These are phyloP conservation scores for Acer campestre DNA, from an alignment of 345 rosid genomes.

Conservation along the genomic window DNA sequence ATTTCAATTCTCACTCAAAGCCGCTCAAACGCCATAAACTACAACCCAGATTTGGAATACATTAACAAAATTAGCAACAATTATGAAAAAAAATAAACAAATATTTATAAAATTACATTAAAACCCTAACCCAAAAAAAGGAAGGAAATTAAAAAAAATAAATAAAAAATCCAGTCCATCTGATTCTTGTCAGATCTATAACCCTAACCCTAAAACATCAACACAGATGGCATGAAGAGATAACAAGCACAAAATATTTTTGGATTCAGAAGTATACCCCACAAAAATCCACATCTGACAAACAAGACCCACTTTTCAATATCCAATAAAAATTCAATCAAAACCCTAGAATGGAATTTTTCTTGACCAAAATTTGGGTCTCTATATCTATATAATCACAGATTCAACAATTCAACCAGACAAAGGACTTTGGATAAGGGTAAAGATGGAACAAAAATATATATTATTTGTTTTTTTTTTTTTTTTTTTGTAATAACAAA, in stretches of 20 bases:
- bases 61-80: constrained; percentile 13
- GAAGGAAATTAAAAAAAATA: neutral
- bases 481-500: neutral
- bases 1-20: constrained; percentile 33
- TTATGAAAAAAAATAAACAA: constrained; percentile 3
- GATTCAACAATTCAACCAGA: constrained; percentile 12
- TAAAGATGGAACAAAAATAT: constrained; percentile 32
- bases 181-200: constrained; percentile 46
- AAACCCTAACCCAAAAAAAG: constrained; percentile 18
- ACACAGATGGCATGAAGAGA: constrained; percentile 6
- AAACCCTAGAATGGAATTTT: constrained; percentile 14
- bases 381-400: neutral
- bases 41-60: constrained; percentile 25
- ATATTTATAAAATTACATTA: neutral
- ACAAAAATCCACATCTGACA: constrained; percentile 40
- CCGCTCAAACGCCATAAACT: constrained; percentile 41
- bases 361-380: neutral
- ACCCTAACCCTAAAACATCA: constrained; percentile 33
- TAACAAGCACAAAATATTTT: neutral
- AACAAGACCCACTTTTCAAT: constrained; percentile 30
- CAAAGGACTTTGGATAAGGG: constrained; percentile 35
- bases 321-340: constrained; percentile 27
- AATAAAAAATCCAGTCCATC: constrained; percentile 2
- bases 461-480: neutral
- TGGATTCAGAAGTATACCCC: constrained; percentile 27